Base-by-base conservation (phyloP, 768 basidiomycete species). In the Fomitopsis serialis region DNA sequence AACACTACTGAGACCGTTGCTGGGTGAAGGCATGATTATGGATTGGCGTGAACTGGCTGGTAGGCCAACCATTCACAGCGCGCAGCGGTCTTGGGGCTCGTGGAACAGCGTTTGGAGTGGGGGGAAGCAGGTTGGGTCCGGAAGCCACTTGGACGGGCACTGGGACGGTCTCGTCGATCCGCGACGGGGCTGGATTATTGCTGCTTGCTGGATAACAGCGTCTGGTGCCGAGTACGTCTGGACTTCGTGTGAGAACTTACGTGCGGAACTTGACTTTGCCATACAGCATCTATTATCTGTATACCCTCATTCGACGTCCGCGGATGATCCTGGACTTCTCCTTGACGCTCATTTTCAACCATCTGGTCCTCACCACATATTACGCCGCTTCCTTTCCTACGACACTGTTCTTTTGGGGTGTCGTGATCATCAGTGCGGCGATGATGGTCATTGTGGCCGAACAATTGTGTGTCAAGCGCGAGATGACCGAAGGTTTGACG, bases 11-110 rank as follows among this genome's bases (percentile, higher is more conserved):
- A n/a, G n/a, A n/a, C n/a, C n/a, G n/a, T n/a, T n/a, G n/a, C n/a
- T n/a, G n/a, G n/a, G n/a, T n/a, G n/a, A 27, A 87, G 88, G 87
- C 2, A 91, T 93, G 87, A 74, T 98, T 35, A 92, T 99, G 85
- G 95, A 98, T 71, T 99, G 97, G 97, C 79, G 93, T 44, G 90
- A 98, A 69, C 87, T 99, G 82, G 89, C 94, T 1, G 89, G 92
- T 3, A 72, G 80, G 48, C 83, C 89, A 3, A 94, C 93, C 0
- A 82, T 88, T 21, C 79, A 78, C 52, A 80, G 80, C 24, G 68
- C 82, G 52, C 78, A 82, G 22, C 79, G 82, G 42, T 71, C 79
- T 43, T 90, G 87, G 87, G 73, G 71, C 48, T 77, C 81, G 35
- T 80, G 83, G 63, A 74, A 80, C 42, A 84, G 88, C 61, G 86